A percentile compares a stretch with the other conserved stretches of the same genome.
phyloP scores from a whole-genome alignment of 805 yeast genomes.

The Zygoascus biomembranicola region DNA sequence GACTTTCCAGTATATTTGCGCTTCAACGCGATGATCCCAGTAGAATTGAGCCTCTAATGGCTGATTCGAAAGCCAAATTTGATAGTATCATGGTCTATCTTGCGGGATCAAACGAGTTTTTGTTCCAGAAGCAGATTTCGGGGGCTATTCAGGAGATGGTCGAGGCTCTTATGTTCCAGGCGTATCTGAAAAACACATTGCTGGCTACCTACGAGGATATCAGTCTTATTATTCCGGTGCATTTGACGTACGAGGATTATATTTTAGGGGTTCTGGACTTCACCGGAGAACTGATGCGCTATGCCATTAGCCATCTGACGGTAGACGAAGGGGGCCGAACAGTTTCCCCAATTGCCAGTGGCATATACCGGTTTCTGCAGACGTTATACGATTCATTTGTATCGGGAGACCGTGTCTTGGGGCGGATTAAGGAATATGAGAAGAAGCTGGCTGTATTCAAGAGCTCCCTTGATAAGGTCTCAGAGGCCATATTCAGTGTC shows the following conservation, averaged over 20 bases:
- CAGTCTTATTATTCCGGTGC: neutral
- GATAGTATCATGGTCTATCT: neutral
- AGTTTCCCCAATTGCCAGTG: neutral
- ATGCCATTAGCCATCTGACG: conserved; percentile 27
- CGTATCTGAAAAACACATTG: conserved; percentile 12
- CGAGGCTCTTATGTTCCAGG: conserved; percentile 21
- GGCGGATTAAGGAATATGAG: neutral
- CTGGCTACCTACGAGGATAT: conserved; percentile 10
- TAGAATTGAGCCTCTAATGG: neutral
- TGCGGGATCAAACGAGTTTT: neutral
- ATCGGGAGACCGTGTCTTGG: neutral
- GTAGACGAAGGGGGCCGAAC: neutral
- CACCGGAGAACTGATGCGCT: conserved; percentile 37
- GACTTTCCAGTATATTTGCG: conserved; percentile 16
- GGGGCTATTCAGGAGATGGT: conserved; percentile 23
- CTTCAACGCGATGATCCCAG: conserved; percentile 16
- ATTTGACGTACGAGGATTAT: conserved; percentile 27
- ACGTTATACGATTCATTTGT: neutral
- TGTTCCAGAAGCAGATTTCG: conserved; percentile 13
- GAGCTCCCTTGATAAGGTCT: neutral
- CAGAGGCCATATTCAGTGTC: neutral
- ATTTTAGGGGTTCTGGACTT: conserved; percentile 35
- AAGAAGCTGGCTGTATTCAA: neutral
- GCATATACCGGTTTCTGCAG: neutral
- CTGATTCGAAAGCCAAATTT: neutral